Base-by-base conservation (phyloP, 2,329 filamentous ascomycete species). In the Rugonectria rugulosa region DNA sequence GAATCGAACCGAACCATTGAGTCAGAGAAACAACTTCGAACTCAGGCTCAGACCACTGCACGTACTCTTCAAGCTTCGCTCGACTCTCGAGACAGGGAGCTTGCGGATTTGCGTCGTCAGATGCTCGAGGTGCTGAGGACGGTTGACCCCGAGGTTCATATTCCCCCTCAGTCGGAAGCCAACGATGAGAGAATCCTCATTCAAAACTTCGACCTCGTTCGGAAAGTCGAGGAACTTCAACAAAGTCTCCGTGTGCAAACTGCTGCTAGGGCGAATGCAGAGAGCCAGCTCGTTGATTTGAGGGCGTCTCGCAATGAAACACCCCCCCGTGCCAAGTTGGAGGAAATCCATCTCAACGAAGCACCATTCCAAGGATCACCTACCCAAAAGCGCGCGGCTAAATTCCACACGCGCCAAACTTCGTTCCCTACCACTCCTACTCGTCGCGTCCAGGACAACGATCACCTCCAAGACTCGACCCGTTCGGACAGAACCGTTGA, bases 1-100 rank as follows among this genome's bases (percentile, higher is more conserved):
- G 95, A 98, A 71, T 88, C 88, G 12, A 96, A 97, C 68, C 87
- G 93, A 26, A 95, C 89, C 51, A 84, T 97, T 19, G 95, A 98
- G 67, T 93, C 92, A 2, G 94, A 98, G 73, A 84, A 90, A 43
- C 93, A 97, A 67, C 78, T 96, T 50, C 89, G 91, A 31, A 85
- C 81, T 3, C 94, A 97, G 71, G 91, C 92, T 10, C 93, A 98
- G 71, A 82, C 88, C 6, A 97, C 93, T 45, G 89, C 90, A 21
- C 88, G 92, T 42, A 89, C 92, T 11, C 81, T 96, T 50, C 93
- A 97, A 68, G 76, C 82, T 3, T 86, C 91, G 1, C 78, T 98
- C 10, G 93, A 96, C 68, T 85, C 87, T 37, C 86, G 90, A 26
- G 90, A 96, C 67, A 85, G 85, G 61, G 94, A 98, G 72, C 82